Evolutionary conservation across 208 protist species (phyloP).

Genomic region (Acanthamoeba castellanii): DNA sequence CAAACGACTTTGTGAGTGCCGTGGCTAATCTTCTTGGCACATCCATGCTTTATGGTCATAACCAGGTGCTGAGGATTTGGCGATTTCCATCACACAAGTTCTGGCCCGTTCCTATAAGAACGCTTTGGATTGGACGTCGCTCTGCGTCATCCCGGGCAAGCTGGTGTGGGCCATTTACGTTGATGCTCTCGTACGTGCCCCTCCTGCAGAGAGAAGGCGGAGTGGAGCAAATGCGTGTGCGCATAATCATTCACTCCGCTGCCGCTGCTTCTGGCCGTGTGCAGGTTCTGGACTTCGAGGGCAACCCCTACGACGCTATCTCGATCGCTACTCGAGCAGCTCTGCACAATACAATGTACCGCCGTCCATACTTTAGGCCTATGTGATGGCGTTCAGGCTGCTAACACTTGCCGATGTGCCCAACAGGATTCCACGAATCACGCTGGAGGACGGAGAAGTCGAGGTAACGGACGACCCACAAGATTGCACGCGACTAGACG

Average conservation of each 20-base stretch:
- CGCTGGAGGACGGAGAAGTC: neutral
- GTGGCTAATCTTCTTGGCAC: neutral
- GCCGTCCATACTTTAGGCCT: conserved; percentile 34
- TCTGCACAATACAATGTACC: conserved; percentile 76
- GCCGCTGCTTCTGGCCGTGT: neutral
- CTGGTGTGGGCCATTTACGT: conserved; percentile 82
- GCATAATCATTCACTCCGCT: neutral
- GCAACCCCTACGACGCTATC: conserved; percentile 83
- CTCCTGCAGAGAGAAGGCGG: neutral
- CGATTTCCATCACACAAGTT: conserved; percentile 77
- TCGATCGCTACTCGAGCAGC: conserved; percentile 80
- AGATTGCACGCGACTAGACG: conserved; percentile 19
- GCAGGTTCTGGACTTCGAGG: conserved; percentile 77
- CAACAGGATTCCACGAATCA: conserved; percentile 34
- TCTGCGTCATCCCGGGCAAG: conserved; percentile 77
- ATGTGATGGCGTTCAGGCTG: neutral
- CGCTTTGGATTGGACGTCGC: conserved; percentile 66
- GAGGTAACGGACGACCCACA: conserved; percentile 41
- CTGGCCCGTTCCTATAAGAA: conserved; percentile 75
- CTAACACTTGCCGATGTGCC: conserved; percentile 53
- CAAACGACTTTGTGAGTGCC: neutral
- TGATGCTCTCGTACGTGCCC: conserved; percentile 79
- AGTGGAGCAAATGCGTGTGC: neutral
- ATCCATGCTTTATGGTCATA: too few species aligned
- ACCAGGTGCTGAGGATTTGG: conserved; percentile 66